Evolutionary conservation across 306 rosid species (phyloP).

Genomic region (Phaseolus lunatus): DNA sequence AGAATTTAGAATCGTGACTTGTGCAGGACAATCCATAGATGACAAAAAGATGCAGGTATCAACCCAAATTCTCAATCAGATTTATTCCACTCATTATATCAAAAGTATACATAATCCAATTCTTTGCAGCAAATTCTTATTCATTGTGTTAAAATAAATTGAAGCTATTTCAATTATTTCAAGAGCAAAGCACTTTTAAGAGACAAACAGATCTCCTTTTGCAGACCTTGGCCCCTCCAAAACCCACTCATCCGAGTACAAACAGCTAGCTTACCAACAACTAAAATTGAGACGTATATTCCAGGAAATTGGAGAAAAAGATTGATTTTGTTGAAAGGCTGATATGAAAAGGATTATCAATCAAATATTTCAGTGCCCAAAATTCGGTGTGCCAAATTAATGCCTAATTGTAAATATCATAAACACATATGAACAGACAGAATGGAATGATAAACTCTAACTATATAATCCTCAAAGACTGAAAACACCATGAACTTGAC

Average conservation of each 20-base stretch:
- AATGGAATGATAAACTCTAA: background rate
- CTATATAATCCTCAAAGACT: background rate
- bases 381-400: background rate
- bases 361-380: background rate
- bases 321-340: background rate
- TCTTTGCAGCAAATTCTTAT: background rate
- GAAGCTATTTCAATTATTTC: constrained; percentile 2
- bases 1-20: background rate
- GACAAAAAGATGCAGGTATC: constrained; percentile 9
- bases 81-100: constrained; percentile 20
- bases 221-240: background rate
- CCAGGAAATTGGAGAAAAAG: background rate
- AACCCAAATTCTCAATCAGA: constrained; percentile 22
- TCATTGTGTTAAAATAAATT: background rate
- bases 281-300: background rate
- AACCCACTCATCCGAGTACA: background rate
- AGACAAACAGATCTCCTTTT: background rate
- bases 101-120: background rate
- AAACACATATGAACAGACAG: background rate
- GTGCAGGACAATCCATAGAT: constrained; percentile 7
- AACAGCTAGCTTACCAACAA: background rate
- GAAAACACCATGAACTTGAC: background rate
- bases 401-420: background rate
- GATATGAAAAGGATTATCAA: background rate
- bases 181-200: constrained; percentile 1